phyloP scores from a whole-genome alignment of 2,329 filamentous ascomycete species.

The Lasiodiplodia theobromae region DNA sequence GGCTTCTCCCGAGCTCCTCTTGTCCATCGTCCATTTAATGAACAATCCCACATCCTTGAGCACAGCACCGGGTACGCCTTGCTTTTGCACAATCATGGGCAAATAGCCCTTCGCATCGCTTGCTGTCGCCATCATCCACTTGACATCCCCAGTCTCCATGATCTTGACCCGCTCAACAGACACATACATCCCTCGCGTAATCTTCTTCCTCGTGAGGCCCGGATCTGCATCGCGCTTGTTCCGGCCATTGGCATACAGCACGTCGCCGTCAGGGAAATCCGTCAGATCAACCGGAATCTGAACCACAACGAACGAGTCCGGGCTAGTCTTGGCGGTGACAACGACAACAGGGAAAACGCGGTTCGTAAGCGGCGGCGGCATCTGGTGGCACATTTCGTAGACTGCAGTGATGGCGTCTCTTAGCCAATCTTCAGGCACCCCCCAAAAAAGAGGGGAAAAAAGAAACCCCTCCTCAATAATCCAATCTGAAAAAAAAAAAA shows the following conservation, averaged over 20 bases:
- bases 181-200: conserved; percentile 67
- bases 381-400: conserved; percentile 70
- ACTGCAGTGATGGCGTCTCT: conserved; percentile 41
- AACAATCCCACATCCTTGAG: conserved; percentile 77
- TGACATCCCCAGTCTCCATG: conserved; percentile 50
- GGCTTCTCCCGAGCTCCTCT: neutral
- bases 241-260: conserved; percentile 40
- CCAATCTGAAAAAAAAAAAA: no score
- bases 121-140: conserved; percentile 81
- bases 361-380: conserved; percentile 66
- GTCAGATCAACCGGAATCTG: conserved; percentile 47
- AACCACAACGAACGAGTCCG: conserved; percentile 41
- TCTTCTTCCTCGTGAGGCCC: conserved; percentile 43
- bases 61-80: conserved; percentile 67
- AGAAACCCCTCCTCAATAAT: neutral
- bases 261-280: conserved; percentile 39
- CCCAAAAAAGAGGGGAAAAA: no score
- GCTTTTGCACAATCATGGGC: conserved; percentile 70
- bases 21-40: conserved; percentile 60
- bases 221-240: conserved; percentile 30
- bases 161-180: conserved; percentile 68
- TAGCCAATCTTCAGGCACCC: neutral
- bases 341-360: conserved; percentile 73
- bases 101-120: conserved; percentile 73
- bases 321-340: conserved; percentile 52